Base-by-base conservation (phyloP, 192 early-diverging fungal genomes). In the Funneliformis geosporum region DNA sequence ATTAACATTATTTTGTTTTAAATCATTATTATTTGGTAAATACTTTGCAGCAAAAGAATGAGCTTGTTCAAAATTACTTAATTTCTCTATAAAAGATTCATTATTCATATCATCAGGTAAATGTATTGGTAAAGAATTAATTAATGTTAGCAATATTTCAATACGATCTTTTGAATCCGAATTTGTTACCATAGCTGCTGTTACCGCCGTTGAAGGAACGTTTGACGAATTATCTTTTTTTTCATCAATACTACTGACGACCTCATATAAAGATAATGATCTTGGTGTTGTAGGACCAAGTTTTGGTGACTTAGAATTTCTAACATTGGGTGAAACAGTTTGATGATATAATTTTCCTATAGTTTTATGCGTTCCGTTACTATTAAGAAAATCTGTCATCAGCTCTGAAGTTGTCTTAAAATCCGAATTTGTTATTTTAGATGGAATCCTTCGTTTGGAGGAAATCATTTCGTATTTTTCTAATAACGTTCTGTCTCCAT, bases 101-200 rank as follows among this genome's bases (percentile, higher is more conserved):
- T 87, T 85, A 2, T 75, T 47, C 9, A 87, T 73, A n/a, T 84
- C 81, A 23, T 78, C 72, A 2, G 87, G 80, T 8, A 90, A 73
- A 6, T 85, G 83, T 40, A 90, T 88, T 0, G 87, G 88, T 16
- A 89, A 85, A 2, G 85, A 83, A 27, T 89, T 86, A 1, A 90
- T 69, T 16, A 84, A 71, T 44, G 81, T 68, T 2, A 44, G 69
- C 16, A 81, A 80, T 59, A 65, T 73, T 60, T 86, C 85, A 23
- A 83, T 74, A 23, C 85, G 61, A 39, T 87, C 86, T 71, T 84
- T 83, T 2, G 78, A 23, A 27, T 83, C 82, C 10, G 79, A 38
- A 23, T 67, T 76, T 28, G 77, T 79, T 1, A 79, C 73, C 8
- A 79, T 75, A 8, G 76, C 14, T 21, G 80, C 38, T 16, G 40